Percentiles rank a stretch among this genome's conserved stretches.
Conservation (phyloP, 1,139 yeast species). For the Blastobotrys serpentis region DNA sequence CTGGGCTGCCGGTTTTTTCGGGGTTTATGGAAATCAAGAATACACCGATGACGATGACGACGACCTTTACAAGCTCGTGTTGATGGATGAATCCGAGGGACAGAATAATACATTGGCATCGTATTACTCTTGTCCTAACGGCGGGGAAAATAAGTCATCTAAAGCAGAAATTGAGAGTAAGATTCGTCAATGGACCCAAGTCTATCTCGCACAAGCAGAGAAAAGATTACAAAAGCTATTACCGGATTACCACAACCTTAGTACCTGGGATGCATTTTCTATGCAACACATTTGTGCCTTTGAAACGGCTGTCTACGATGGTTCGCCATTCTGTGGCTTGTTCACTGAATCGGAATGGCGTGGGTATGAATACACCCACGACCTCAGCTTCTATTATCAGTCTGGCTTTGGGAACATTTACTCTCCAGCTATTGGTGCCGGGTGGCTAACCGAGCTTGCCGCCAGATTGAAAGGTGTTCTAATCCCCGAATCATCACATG, state of each 20-base stretch:
- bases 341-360: conserved; percentile 53
- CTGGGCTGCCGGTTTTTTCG: conserved; percentile 48
- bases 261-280: conserved; percentile 41
- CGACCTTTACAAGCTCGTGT: conserved; percentile 36
- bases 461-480: conserved; percentile 37
- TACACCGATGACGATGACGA: conserved; percentile 32
- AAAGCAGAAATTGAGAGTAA: conserved; percentile 24
- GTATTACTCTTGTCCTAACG: conserved; percentile 42
- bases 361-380: conserved; percentile 47
- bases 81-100: conserved; percentile 39
- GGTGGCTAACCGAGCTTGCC: conserved; percentile 43
- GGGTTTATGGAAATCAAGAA: conserved; percentile 38
- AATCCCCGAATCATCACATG: conserved; percentile 33
- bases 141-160: conserved; percentile 28
- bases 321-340: conserved; percentile 48
- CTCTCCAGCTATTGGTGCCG: conserved; percentile 45
- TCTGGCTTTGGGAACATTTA: conserved; percentile 41
- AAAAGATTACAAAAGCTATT: conserved; percentile 44
- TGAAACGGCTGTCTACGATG: conserved; percentile 51
- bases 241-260: conserved; percentile 43
- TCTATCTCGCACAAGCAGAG: conserved; percentile 44
- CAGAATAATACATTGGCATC: conserved; percentile 45
- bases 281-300: conserved; percentile 50
- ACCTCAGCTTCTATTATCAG: conserved; percentile 45
- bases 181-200: conserved; percentile 36